These are phyloP conservation scores for Epichloe gansuensis DNA, from an alignment of 2,329 filamentous ascomycete genomes.

Conservation along the genomic window DNA sequence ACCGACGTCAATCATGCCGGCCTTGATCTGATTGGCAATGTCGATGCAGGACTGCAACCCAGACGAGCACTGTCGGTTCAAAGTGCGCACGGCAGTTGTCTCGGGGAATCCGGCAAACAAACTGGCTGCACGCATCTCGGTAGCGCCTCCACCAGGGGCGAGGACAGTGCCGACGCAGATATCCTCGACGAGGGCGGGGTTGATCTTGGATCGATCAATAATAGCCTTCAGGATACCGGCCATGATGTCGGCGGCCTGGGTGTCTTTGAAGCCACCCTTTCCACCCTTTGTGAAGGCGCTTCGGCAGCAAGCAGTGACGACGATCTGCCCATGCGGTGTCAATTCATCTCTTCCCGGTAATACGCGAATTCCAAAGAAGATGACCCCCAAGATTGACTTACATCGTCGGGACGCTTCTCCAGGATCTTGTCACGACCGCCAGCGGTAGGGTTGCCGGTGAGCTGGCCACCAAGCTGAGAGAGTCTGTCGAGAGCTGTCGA, in stretches of 20 bases:
- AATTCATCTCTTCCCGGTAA: neutral
- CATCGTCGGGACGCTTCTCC: conserved; percentile 55
- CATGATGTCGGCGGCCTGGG: conserved; percentile 72
- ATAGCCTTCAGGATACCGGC: conserved; percentile 71
- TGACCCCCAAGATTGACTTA: conserved; percentile 19
- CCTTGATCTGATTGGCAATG: conserved; percentile 81
- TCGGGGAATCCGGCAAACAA: conserved; percentile 86
- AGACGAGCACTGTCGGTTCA: conserved; percentile 92
- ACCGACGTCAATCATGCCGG: conserved; percentile 90
- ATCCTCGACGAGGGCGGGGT: conserved; percentile 80
- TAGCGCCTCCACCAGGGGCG: conserved; percentile 84
- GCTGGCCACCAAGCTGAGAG: conserved; percentile 48
- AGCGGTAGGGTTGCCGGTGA: conserved; percentile 45
- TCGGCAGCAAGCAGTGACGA: conserved; percentile 84
- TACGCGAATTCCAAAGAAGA: neutral
- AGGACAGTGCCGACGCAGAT: conserved; percentile 86
- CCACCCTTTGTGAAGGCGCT: conserved; percentile 88
- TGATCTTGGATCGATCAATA: conserved; percentile 74
- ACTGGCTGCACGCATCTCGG: conserved; percentile 87
- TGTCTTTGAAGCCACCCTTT: conserved; percentile 93
- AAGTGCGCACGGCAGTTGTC: conserved; percentile 65
- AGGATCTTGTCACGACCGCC: conserved; percentile 43
- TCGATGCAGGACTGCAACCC: conserved; percentile 88
- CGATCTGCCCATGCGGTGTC: conserved; percentile 41
- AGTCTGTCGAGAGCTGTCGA: conserved; percentile 41